These are phyloP conservation scores for Colletotrichum orbiculare DNA, from an alignment of 2,329 filamentous ascomycete genomes.

Conservation along the genomic window DNA sequence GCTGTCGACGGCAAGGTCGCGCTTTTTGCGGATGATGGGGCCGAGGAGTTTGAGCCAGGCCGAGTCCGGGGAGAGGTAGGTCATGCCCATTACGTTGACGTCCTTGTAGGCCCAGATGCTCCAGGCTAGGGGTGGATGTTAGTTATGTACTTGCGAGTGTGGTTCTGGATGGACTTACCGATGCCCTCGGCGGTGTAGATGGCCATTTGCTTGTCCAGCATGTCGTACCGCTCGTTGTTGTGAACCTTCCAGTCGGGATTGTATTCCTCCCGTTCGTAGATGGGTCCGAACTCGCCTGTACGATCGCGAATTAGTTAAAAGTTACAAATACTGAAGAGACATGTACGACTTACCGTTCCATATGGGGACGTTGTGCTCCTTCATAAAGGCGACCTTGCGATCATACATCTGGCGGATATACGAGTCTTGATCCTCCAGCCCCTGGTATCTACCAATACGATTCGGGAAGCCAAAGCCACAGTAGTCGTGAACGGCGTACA, in stretches of 20 bases:
- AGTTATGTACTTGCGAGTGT: background rate
- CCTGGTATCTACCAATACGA: conserved; percentile 41
- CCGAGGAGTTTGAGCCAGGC: conserved; percentile 60
- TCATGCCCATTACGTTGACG: conserved; percentile 64
- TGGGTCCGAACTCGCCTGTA: conserved; percentile 48
- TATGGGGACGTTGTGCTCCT: conserved; percentile 47
- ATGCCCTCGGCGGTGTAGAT: conserved; percentile 53
- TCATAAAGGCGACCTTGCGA: conserved; percentile 53
- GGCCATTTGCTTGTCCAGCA: conserved; percentile 58
- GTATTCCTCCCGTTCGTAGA: conserved; percentile 46
- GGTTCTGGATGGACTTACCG: background rate
- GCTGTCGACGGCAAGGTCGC: conserved; percentile 59
- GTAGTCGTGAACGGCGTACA: conserved; percentile 62
- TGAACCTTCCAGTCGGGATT: conserved; percentile 49
- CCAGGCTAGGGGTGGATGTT: conserved; percentile 35
- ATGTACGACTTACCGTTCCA: conserved; percentile 57
- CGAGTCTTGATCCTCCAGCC: conserved; percentile 52
- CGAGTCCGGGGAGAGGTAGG: conserved; percentile 54
- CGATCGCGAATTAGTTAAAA: background rate
- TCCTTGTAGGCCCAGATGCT: conserved; percentile 65
- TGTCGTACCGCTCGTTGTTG: conserved; percentile 56
- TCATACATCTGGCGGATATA: conserved; percentile 48
- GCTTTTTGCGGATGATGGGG: conserved; percentile 65
- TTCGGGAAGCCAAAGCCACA: conserved; percentile 55
- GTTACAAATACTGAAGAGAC: conserved; percentile 35